Percentiles rank a stretch among this genome's conserved stretches.
Conservation (phyloP, 2,329 filamentous ascomycete genomes). For the Camillea tinctor region DNA sequence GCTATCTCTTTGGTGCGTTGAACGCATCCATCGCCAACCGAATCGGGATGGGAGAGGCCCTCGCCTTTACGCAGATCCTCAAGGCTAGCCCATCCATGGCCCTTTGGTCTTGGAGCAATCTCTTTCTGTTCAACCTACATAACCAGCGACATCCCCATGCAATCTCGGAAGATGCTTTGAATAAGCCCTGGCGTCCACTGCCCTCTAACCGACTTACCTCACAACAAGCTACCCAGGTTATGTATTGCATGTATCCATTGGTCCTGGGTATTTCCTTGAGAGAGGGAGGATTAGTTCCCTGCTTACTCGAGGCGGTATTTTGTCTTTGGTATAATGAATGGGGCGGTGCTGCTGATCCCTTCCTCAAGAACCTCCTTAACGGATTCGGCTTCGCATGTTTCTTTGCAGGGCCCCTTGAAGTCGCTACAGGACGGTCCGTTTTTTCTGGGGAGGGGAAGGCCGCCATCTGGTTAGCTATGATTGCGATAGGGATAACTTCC, state of each 20-base stretch:
- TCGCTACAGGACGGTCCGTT: conserved; percentile 6
- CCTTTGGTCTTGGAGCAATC: conserved; percentile 14
- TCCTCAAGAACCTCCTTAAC: conserved; percentile 13
- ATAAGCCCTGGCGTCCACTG: conserved; percentile 20
- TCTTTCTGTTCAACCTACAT: conserved; percentile 16
- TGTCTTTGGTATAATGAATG: conserved; percentile 14
- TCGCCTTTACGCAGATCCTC: conserved; percentile 3
- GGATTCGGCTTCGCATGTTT: conserved; percentile 12
- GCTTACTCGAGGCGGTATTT: conserved; percentile 6
- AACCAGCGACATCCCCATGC: conserved; percentile 10
- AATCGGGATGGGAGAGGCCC: conserved; percentile 5
- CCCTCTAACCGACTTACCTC: conserved; percentile 7
- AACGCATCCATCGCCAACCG: conserved; percentile 6
- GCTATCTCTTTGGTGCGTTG: conserved; percentile 4
- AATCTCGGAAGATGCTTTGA: conserved; percentile 14
- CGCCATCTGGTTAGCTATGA: conserved; percentile 5
- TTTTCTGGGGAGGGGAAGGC: conserved; percentile 3
- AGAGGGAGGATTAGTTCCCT: conserved; percentile 6
- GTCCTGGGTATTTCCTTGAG: not conserved
- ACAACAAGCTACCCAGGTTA: conserved; percentile 5
- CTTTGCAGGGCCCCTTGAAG: conserved; percentile 11
- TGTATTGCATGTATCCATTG: not conserved
- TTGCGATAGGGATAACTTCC: conserved; percentile 1
- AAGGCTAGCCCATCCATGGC: not conserved
- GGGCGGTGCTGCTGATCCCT: not conserved